Base-by-base conservation (phyloP, 345 rosid species). In the Boechera divaricarpa region DNA sequence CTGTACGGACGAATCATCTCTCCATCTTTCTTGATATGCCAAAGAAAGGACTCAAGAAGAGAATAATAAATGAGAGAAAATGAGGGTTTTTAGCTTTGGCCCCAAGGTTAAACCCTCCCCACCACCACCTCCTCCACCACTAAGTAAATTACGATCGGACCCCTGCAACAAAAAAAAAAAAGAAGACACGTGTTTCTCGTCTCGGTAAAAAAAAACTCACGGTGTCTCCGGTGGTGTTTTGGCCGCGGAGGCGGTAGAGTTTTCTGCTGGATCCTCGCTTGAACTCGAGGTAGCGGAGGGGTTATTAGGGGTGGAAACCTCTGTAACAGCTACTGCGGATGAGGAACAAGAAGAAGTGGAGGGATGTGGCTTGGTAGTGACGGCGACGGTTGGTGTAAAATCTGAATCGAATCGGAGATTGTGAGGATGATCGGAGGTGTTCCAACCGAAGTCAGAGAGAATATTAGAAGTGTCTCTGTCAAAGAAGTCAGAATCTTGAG, bases 211-310 rank as follows among this genome's bases (percentile, higher is more conserved):
- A 24, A 11, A 49, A 70, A 89, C 97, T 94, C 96, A 94, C 98
- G 97, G 91, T 85, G 81, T 87, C 89, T 94, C 94, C 42, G 87
- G 88, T 77, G 87, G 83, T 66, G 69, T 58, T 72, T 82, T 91
- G 4, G 78, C 87, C 79, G 82, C 94, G 78, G 90, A 89, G 74
- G 85, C 86, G 76, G 91, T 82, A 1, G 96, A 94, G 83, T 88
- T 90, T 79, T 91, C 98, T 4, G 70, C 3, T 5, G 65, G 96
- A 81, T 90, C 98, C 60, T 94, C 98, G 78, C 92, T 90, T 72
- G 98, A 94, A 81, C 85, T 87, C 2, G 98, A 87, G 1, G 96
- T 86, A 16, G 87, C 86, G 4, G 96, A 89, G 0, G 89, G 97
- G 63, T 79, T 77, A 10, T 80, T 88, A 52, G 97, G 76, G n/a